Base-by-base conservation (phyloP, 1,284 basidiomycete species). In the Quambalaria eucalypti region DNA sequence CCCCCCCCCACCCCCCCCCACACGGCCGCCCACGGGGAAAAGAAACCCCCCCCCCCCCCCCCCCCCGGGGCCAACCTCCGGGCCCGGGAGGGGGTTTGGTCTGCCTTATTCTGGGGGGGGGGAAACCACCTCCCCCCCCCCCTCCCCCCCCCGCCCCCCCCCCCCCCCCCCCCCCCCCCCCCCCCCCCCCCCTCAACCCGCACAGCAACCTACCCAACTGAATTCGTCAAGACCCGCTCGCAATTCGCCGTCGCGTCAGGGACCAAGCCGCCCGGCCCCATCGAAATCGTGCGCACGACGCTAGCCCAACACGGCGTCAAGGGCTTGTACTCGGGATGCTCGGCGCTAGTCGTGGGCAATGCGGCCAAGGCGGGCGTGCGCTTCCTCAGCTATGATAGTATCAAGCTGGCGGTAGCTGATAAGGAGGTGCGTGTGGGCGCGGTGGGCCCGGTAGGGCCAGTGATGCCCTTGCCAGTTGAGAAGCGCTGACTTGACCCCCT, bases 351-450 rank as follows among this genome's bases (percentile, higher is more conserved):
- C 1, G 50, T 57, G 1, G 62, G 62, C 26, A 65, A 65, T 48
- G 62, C 62, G 28, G 57, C 55, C 46, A 65, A 65, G 49, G 92
- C 92, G 1, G 92, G 90, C 4, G 91, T 97, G 38, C 82, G 92
- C 31, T 97, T 97, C 77, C 82, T 93, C 52, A 87, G 85, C 62
- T 97, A 96, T 78, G 91, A 95, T 73, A 82, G 87, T 73, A 92
- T 92, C 79, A 96, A 97, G 78, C 78, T 80, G 44, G 54, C 54
- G n/a, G 54, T 56, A 10, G 54, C 54, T 2, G 54, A 56, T 29
- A 55, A 50, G 29, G 76, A 84, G 64, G 76, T 97, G 51, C 14
- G 42, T 21, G 12, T 19, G 10, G 10, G 36, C n/a, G n/a, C 16
- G 36, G 21, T 14, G 4, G 36, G 36, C 36, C 36, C 31, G 31